Evolutionary conservation across 1,284 basidiomycete species (phyloP), one percentile per base, ranked within the genome.

Genomic region (Farysia itapuensis): DNA sequence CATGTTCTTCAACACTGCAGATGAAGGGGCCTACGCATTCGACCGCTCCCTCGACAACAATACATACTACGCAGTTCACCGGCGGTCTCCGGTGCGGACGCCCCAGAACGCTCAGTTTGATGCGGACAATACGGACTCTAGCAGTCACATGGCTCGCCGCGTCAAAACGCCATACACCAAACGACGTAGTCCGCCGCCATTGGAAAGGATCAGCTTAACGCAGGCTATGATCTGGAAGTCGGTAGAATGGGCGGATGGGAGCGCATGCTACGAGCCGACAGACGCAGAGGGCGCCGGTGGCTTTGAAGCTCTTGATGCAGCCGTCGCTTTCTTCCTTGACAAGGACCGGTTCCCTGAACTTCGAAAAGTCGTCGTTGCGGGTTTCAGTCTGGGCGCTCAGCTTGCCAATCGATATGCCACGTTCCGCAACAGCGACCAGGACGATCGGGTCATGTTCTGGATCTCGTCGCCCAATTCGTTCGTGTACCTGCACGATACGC

Each of bases 321-420:
- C 56, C 4, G 43, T 70, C 14, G 24, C 43, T 30, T 64, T 47
- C 35, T 73, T 73, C 42, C 38, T 57, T 20, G 47, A 75, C 48
- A 21, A 28, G 2, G 20, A 26, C 4, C 36, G 40, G 8, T 75
- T 73, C 40, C 72, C 72, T 2, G 53, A 58, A 15, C 47, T 75
- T 13, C 52, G 59, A 21, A 66, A 48, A 23, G 59, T 75, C 22
- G 67, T 73, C n/a, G 39, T 75, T 2, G 69, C 64, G 14, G 72
- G 72, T 8, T 73, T 73, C 46, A 50, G 43, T 35, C 39, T 70
- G 8, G 72, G 72, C 8, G 72, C 47, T 0, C 70, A 73, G 48
- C 48, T 70, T 3, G 54, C 61, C 13, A 54, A 66, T 21, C 63
- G 72, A 2, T 73, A 72, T 29, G 43, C 67, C 12, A 53, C 63